These are phyloP conservation scores for Salix udensis DNA, from an alignment of 345 rosid species.

Conservation along the genomic window DNA sequence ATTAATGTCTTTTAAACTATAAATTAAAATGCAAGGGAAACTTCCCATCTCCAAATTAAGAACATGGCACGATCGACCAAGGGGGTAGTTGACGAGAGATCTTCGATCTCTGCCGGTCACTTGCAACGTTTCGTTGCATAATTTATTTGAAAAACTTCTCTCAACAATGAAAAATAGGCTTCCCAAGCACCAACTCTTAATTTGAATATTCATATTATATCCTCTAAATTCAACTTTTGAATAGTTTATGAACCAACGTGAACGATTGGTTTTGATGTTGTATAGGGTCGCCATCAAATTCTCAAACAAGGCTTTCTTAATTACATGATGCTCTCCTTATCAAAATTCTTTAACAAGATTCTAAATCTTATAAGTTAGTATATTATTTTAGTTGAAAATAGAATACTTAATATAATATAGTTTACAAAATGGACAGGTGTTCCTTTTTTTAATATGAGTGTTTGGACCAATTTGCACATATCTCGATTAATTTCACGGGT, in stretches of 20 bases:
- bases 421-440: background rate
- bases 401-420: background rate
- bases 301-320: background rate
- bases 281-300: background rate
- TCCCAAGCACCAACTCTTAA: background rate
- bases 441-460: background rate
- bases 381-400: background rate
- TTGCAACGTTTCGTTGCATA: too few species aligned
- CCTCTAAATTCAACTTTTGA: background rate
- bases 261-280: background rate
- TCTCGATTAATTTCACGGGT: too few species aligned
- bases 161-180: background rate
- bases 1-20: background rate
- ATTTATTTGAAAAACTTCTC: background rate
- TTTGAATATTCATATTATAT: too few species aligned
- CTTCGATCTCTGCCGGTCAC: too few species aligned
- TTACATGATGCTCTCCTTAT: background rate
- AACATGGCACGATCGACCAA: background rate
- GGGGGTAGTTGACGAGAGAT: background rate
- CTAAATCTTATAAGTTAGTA: too few species aligned
- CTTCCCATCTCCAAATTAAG: background rate
- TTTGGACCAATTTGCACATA: fast-evolving
- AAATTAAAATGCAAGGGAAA: background rate
- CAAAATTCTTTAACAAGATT: background rate
- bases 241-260: background rate